Percentiles rank a stretch among this genome's conserved stretches.
Conservation (phyloP, 768 basidiomycete genomes). For the Phlegmacium glaucopus region DNA sequence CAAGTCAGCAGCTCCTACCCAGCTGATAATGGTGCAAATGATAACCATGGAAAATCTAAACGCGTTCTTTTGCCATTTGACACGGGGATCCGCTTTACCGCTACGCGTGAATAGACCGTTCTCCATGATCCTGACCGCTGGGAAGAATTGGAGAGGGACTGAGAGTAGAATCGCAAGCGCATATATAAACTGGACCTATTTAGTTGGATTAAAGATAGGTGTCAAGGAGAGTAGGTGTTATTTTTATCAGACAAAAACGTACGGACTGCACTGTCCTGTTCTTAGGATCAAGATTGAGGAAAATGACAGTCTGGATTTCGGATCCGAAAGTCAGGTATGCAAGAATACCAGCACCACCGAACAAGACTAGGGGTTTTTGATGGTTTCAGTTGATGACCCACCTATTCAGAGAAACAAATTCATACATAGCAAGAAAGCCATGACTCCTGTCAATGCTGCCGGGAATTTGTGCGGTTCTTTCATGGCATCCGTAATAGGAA, state of each 20-base stretch:
- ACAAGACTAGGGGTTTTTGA: slow-evolving; percentile 50
- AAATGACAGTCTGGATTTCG: slow-evolving; percentile 87
- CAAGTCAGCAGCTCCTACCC: slow-evolving; percentile 80
- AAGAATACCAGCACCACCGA: slow-evolving; percentile 84
- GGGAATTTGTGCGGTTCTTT: slow-evolving; percentile 93
- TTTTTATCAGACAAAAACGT: slow-evolving; percentile 23
- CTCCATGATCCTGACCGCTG: slow-evolving; percentile 95
- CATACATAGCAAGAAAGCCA: slow-evolving; percentile 78
- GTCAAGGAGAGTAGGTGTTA: neutral
- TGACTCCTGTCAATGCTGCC: slow-evolving; percentile 80
- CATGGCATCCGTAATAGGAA: slow-evolving; percentile 98
- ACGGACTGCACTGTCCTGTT: slow-evolving; percentile 88
- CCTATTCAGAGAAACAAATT: slow-evolving; percentile 2
- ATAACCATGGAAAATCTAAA: slow-evolving; percentile 75
- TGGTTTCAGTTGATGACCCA: slow-evolving; percentile 1
- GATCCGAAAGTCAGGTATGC: slow-evolving; percentile 88
- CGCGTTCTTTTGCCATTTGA: slow-evolving; percentile 98
- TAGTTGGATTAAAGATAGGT: neutral
- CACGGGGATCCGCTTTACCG: slow-evolving; percentile 73
- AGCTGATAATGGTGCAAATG: slow-evolving; percentile 78
- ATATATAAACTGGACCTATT: slow-evolving; percentile 79
- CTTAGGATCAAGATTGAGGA: slow-evolving; percentile 85
- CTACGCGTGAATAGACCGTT: slow-evolving; percentile 88
- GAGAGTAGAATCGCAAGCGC: slow-evolving; percentile 92
- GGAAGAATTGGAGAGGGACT: slow-evolving; percentile 95